Evolutionary conservation across 2,329 filamentous ascomycete species (phyloP), one percentile per base, ranked within the genome.

Genomic region (Aspergillus nomiae): DNA sequence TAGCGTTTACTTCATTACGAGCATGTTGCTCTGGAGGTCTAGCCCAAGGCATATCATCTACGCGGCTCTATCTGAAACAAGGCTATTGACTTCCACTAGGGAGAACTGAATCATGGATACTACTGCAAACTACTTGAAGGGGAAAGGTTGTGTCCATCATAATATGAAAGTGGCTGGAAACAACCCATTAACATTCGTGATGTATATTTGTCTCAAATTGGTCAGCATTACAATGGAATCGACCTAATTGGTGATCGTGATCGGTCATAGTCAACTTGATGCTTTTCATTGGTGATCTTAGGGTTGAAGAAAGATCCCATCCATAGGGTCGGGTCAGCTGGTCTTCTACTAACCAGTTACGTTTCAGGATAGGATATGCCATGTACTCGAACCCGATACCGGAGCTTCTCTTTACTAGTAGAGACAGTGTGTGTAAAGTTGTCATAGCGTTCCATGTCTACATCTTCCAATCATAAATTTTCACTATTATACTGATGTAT

Each of bases 401-500:
- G 24, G 46, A 28, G 14, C 14, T 28, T 7, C 21, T 50, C 7
- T 16, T 50, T 19, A 48, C 21, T 26, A 16, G 45, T 48, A 26
- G 45, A 14, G 45, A 28, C 24, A 26, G 45, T 28, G 7, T 16
- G 45, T 12, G 43, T 46, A 28, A 28, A n/a, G 14, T n/a, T 32
- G 48, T n/a, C 10, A 34, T 32, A 4, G 11, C 21, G 4, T 19
- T 38, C 51, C 32, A n/a, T 55, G 51, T 26, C 32, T 55, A 38
- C 30, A 32, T 4, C 16, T 36, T 38, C 51, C 51, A 55, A 36
- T 36, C 24, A 21, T 55, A 26, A 30, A 48, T 28, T 16, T 26
- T 28, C 12, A 38, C 30, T 55, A 55, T 55, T 38, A 32, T 55
- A 55, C 51, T 55, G 51, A 51, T 55, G 16, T 55, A 55, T 55